These are phyloP conservation scores for Pseudocercospora macadamiae DNA, from an alignment of 2,329 filamentous ascomycete species.

Conservation along the genomic window DNA sequence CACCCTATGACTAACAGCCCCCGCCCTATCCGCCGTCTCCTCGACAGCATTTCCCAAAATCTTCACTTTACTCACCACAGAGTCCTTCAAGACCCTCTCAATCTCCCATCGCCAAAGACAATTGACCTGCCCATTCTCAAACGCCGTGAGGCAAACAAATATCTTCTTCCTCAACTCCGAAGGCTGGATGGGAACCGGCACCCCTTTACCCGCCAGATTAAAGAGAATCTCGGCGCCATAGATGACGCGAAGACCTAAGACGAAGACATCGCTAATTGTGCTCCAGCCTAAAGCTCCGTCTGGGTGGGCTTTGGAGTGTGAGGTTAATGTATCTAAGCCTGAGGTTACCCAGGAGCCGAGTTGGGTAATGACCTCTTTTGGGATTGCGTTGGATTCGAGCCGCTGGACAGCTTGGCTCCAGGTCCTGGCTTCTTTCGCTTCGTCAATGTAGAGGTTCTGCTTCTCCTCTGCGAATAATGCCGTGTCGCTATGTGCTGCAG, in stretches of 20 bases:
- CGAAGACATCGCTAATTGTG: conserved; percentile 67
- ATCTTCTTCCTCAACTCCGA: conserved; percentile 35
- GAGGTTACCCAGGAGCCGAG: conserved; percentile 53
- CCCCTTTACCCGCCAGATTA: conserved; percentile 25
- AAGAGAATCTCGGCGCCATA: conserved; percentile 46
- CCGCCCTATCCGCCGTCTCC: neutral
- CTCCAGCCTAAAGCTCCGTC: conserved; percentile 75
- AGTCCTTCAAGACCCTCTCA: conserved; percentile 37
- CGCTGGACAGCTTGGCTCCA: conserved; percentile 63
- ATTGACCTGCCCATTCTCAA: conserved; percentile 33
- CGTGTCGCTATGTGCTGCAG: conserved; percentile 52
- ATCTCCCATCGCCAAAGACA: conserved; percentile 43
- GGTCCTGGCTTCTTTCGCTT: conserved; percentile 70
- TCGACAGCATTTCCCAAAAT: neutral
- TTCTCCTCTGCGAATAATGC: conserved; percentile 85
- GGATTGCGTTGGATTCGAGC: conserved; percentile 33
- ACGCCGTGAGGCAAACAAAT: conserved; percentile 31
- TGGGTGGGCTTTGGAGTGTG: conserved; percentile 38
- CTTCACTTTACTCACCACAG: conserved; percentile 22
- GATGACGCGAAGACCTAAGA: conserved; percentile 55
- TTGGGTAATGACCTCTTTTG: conserved; percentile 23
- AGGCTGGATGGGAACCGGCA: conserved; percentile 26
- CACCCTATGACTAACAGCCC: neutral
- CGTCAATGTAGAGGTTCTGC: conserved; percentile 91
- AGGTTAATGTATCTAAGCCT: conserved; percentile 53